Evolutionary conservation across 2,329 filamentous ascomycete species (phyloP).

Genomic region (Lomentospora prolificans): DNA sequence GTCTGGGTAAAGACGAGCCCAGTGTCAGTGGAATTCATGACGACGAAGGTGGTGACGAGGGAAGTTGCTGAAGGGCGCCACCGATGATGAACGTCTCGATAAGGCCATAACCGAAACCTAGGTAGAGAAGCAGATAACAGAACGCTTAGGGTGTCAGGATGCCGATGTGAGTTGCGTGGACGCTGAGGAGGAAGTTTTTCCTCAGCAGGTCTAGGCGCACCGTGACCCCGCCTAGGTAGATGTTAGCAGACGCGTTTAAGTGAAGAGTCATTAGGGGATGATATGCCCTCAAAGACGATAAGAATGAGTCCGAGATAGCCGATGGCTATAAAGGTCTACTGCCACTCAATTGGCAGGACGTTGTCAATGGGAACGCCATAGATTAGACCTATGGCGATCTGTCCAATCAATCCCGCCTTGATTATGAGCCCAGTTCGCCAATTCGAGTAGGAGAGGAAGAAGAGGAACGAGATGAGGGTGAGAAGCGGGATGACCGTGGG

Average conservation of each 20-base stretch:
- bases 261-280: background rate
- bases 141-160: constrained; percentile 35
- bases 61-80: constrained; percentile 23
- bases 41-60: constrained; percentile 24
- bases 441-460: constrained; percentile 29
- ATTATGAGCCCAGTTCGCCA: constrained; percentile 30
- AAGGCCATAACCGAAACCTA: constrained; percentile 29
- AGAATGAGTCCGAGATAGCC: constrained; percentile 38
- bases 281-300: constrained; percentile 35
- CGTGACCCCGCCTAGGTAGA: constrained; percentile 25
- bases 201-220: constrained; percentile 34
- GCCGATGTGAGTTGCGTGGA: constrained; percentile 30
- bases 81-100: constrained; percentile 17
- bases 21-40: constrained; percentile 20
- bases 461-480: constrained; percentile 33
- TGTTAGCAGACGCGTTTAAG: background rate
- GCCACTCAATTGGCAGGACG: constrained; percentile 30
- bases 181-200: constrained; percentile 31
- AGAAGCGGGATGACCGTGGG: constrained; percentile 28
- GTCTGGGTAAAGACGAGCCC: constrained; percentile 30
- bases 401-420: constrained; percentile 34
- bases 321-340: constrained; percentile 33
- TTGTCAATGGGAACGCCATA: constrained; percentile 34
- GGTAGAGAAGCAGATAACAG: constrained; percentile 30
- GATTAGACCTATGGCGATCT: constrained; percentile 35